Base-by-base conservation (phyloP, 441 rosid genomes). In the Populus tomentosa region DNA sequence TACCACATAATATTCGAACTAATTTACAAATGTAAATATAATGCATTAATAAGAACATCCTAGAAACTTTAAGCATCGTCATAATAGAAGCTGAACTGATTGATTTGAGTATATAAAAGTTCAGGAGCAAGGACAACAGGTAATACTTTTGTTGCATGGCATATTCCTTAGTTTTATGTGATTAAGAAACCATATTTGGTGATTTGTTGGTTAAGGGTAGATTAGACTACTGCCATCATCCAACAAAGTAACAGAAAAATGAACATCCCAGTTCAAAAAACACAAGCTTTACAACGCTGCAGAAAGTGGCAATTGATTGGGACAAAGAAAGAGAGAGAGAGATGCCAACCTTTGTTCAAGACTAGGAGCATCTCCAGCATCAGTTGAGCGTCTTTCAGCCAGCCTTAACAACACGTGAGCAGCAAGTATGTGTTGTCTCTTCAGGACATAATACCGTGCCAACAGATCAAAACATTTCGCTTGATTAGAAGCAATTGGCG, bases 341-440 rank as follows among this genome's bases (percentile, higher is more conserved):
- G 38, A 75, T 26, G 42, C 56, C 64, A 72, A 94, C 98, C 99
- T 92, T 84, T 94, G 95, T 67, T 96, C 97, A 79, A 92, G 92
- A 74, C 87, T 90, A 71, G 88, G 98, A 81, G 70, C 82, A 85
- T 86, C 92, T 80, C 87, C 88, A 46, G 83, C 81, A 76, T 87
- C 90, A 76, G 82, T 77, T 56, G 98, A 81, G 65, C 93, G 94
- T 78, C 95, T 89, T 87, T 96, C 99, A 75, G 98, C 98, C 75
- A 96, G 91, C 88, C 97, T 89, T 77, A 96, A 83, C 85, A 96
- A 84, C 46, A 94, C 88, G 85, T 93, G 98, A 79, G 99, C 94
- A 61, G 99, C 98, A 86, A 96, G 99, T 70, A 89, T 70, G 84
- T 93, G 99, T 80, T 96, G 98, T 70, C 98, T 85, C 90, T 93